These are phyloP conservation scores for Sarcodon sp. DNA, from an alignment of 768 basidiomycete species.

Conservation along the genomic window DNA sequence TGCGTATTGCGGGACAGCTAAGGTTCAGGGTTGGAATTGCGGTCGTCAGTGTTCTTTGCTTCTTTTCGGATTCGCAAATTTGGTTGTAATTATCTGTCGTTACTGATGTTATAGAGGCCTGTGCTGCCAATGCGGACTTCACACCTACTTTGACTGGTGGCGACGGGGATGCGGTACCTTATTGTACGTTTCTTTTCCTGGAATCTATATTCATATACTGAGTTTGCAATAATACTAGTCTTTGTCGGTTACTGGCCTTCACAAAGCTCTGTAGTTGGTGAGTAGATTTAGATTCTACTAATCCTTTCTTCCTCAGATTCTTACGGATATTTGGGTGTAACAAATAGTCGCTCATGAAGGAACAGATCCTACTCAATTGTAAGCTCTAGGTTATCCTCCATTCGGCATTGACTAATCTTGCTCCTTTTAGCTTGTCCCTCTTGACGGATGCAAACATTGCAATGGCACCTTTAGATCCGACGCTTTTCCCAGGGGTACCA, in stretches of 20 bases:
- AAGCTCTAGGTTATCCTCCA: slow-evolving; percentile 7
- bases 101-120: slow-evolving; percentile 20
- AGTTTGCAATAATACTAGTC: slow-evolving; percentile 15
- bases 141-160: slow-evolving; percentile 31
- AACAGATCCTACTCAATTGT: slow-evolving; percentile 45
- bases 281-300: too few relatives aligned
- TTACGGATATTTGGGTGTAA: too few relatives aligned
- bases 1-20: slow-evolving; percentile 33
- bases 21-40: slow-evolving; percentile 28
- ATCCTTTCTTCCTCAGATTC: too few relatives aligned
- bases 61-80: not conserved
- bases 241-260: slow-evolving; percentile 45
- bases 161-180: slow-evolving; percentile 32
- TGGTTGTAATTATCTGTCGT: not conserved
- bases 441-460: slow-evolving; percentile 36
- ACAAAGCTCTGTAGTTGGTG: slow-evolving; percentile 24
- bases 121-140: slow-evolving; percentile 26
- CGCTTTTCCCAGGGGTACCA: slow-evolving; percentile 43
- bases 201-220: not conserved
- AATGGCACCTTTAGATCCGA: slow-evolving; percentile 23
- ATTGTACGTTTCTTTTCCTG: slow-evolving; percentile 20
- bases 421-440: slow-evolving; percentile 25
- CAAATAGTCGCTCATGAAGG: slow-evolving; percentile 47
- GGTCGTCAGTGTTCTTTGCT: slow-evolving; percentile 21
- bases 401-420: not conserved